Conservation (phyloP, 352 stramenopile genomes). For the Pythium graminicola region DNA sequence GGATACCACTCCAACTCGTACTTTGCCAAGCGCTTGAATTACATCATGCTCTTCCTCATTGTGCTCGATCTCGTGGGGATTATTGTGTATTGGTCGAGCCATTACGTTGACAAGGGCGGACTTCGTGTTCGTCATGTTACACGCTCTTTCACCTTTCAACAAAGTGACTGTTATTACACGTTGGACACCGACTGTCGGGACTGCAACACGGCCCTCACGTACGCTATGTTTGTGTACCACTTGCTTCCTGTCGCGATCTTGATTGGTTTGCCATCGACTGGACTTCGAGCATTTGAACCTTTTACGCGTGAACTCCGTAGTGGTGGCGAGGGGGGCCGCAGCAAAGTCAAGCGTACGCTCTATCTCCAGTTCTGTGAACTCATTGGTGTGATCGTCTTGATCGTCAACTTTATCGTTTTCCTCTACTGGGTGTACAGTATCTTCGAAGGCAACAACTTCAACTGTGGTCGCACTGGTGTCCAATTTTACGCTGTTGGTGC, state of each 20-base stretch:
- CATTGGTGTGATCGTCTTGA: constrained; percentile 45
- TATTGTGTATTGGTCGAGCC: constrained; percentile 35
- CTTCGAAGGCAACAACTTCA: constrained; percentile 58
- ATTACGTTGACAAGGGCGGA: constrained; percentile 33
- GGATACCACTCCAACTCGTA: constrained; percentile 73
- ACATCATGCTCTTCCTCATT: constrained; percentile 39
- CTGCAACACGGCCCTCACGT: constrained; percentile 58
- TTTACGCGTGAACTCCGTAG: constrained; percentile 41
- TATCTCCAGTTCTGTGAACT: constrained; percentile 77
- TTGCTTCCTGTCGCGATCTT: constrained; percentile 49
- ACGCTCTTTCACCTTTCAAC: constrained; percentile 40
- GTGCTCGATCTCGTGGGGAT: constrained; percentile 39
- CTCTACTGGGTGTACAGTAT: constrained; percentile 59
- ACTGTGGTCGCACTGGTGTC: constrained; percentile 32
- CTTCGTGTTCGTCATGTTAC: constrained; percentile 39
- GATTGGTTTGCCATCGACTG: constrained; percentile 57
- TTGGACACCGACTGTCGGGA: constrained; percentile 25
- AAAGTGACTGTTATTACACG: constrained; percentile 24
- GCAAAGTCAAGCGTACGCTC: constrained; percentile 65
- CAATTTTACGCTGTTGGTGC: constrained; percentile 42
- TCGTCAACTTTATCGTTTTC: constrained; percentile 45
- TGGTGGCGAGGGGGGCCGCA: constrained; percentile 21
- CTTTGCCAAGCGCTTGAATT: constrained; percentile 58
- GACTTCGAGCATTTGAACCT: constrained; percentile 56
- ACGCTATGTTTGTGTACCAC: constrained; percentile 66